Evolutionary conservation across 768 basidiomycete genomes (phyloP).

Genomic region (Kwoniella europaea): DNA sequence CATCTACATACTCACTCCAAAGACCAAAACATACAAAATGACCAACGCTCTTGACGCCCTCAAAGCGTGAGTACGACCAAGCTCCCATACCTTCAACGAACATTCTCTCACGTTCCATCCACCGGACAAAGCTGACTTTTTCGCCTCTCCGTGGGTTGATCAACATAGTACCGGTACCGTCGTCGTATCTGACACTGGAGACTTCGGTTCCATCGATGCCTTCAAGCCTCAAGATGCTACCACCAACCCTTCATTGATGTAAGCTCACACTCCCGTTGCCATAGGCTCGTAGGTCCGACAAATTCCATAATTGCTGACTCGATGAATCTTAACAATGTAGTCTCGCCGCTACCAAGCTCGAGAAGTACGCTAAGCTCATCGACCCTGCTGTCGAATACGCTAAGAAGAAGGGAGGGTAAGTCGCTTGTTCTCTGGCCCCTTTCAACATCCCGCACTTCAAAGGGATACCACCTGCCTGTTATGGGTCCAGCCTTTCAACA

Average conservation of each 20-base stretch:
- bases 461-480: background rate
- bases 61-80: constrained; percentile 48
- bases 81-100: constrained; percentile 3
- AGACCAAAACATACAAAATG: constrained; percentile 42
- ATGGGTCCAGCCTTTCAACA: background rate
- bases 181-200: constrained; percentile 97
- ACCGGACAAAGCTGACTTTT: background rate
- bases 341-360: constrained; percentile 87
- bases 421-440: constrained; percentile 2
- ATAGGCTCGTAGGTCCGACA: background rate
- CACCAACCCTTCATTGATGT: constrained; percentile 85
- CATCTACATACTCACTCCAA: background rate
- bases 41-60: constrained; percentile 50
- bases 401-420: constrained; percentile 76
- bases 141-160: background rate
- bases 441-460: background rate
- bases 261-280: constrained; percentile 14
- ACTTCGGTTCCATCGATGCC: constrained; percentile 90
- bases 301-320: background rate
- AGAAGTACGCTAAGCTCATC: constrained; percentile 71
- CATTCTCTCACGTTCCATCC: background rate
- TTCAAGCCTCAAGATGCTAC: constrained; percentile 99
- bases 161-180: constrained; percentile 75
- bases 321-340: constrained; percentile 60
- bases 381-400: constrained; percentile 57